Base-by-base conservation (phyloP, 768 basidiomycete genomes). In the Russula dissimulans region DNA sequence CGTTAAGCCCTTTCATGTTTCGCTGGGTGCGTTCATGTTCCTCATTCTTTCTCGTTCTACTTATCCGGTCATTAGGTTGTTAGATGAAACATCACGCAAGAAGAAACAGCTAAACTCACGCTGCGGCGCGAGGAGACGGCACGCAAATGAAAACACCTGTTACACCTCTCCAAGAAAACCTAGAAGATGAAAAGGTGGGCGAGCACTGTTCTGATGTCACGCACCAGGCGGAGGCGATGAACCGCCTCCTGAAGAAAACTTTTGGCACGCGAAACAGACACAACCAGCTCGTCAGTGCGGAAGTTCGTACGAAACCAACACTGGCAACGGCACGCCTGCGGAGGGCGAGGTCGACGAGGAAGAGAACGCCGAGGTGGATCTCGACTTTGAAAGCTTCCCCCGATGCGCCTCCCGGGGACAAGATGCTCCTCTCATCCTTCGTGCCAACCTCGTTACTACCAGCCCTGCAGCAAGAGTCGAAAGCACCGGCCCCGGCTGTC, bases 171-270 rank as follows among this genome's bases (percentile, higher is more conserved):
- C 6, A 89, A 91, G 72, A 90, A 90, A 89, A 87, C 71, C 76
- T 91, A 4, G 87, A 90, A 68, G 89, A 91, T 59, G 90, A 91
- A 71, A 91, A 89, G 81, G 90, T 85, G 56, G 52, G 69, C 64
- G 15, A 26, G 14, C 5, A 26, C 22, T 10, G 1, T 1, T 41
- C 47, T 15, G 12, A 41, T 29, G 4, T 54, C n/a, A 1, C 5
- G 18, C 10, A 22, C 66, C 91, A 56, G 88, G 83, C 83, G 26
- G 91, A 93, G 67, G 92, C 91, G 0, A 93, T 94, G 70, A 92
- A 92, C 66, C 85, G 91, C 31, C 78, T 94, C 14, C 79, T 94
- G 53, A 91, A 91, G 70, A 93, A 92, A 71, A 89, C 90, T 68
- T 84, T 85, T 17, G 80, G 85, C 10, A 78, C 86, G 3, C 79